phyloP scores from a whole-genome alignment of 106 monocot genomes.

The Phalaenopsis equestris region DNA sequence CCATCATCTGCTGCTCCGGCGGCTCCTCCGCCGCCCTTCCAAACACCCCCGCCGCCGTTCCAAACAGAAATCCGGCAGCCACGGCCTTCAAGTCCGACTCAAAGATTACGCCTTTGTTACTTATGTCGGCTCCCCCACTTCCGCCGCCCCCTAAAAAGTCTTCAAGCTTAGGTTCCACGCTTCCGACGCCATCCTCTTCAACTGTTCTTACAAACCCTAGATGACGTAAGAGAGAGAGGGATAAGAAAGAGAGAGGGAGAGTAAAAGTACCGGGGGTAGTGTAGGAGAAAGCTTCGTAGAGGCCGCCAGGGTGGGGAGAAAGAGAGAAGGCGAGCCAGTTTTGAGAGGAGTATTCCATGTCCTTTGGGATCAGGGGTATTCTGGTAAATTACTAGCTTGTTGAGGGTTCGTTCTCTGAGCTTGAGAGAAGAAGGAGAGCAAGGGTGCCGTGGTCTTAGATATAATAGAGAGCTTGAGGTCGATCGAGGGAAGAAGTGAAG shows the following conservation, averaged over 20 bases:
- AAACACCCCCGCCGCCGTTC: constrained; percentile 13
- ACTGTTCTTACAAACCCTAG: constrained; percentile 4
- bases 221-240: neutral
- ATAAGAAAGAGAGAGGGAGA: constrained; percentile 3
- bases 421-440: neutral
- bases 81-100: constrained; percentile 53
- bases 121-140: constrained; percentile 1
- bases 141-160: constrained; percentile 31
- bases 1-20: neutral
- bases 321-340: constrained; percentile 66
- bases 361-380: constrained; percentile 7
- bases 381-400: neutral
- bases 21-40: constrained; percentile 11
- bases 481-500: constrained; percentile 4
- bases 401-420: neutral
- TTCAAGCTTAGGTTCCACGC: constrained; percentile 38
- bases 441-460: constrained; percentile 20
- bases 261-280: constrained; percentile 11
- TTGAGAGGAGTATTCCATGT: constrained; percentile 22
- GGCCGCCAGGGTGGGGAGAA: constrained; percentile 19
- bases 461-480: constrained; percentile 22
- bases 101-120: constrained; percentile 5
- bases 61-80: constrained; percentile 54
- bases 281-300: constrained; percentile 32
- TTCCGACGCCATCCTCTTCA: constrained; percentile 9